These are phyloP conservation scores for Dysphania ambrosioides DNA, from an alignment of 148 eudicot genomes.

Conservation along the genomic window DNA sequence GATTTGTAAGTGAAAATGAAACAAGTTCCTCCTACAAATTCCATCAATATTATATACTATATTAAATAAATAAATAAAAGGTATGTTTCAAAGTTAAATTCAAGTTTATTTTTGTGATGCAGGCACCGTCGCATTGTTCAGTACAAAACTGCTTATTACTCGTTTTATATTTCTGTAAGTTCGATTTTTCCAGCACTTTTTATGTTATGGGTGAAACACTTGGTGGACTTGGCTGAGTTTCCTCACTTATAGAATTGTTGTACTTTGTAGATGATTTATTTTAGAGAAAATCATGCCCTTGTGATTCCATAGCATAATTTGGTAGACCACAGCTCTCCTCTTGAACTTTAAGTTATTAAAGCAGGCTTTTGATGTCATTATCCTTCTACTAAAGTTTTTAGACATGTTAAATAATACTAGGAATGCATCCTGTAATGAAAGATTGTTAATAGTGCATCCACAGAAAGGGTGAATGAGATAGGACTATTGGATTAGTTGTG, in stretches of 20 bases:
- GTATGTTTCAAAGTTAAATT: background rate
- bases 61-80: background rate
- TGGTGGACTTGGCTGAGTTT: background rate
- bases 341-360: background rate
- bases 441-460: too few relatives aligned
- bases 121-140: slow-evolving; percentile 89
- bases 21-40: background rate
- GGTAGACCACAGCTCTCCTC: background rate
- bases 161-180: slow-evolving; percentile 89
- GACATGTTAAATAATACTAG: background rate
- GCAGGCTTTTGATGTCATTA: background rate
- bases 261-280: too few relatives aligned
- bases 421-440: background rate
- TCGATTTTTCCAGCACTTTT: background rate
- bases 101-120: slow-evolving; percentile 25
- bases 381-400: background rate
- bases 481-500: too few relatives aligned
- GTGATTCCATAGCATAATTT: background rate
- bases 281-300: too few relatives aligned
- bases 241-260: too few relatives aligned
- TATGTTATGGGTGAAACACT: too few relatives aligned
- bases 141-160: slow-evolving; percentile 86
- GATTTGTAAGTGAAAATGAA: slow-evolving; percentile 49
- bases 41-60: background rate
- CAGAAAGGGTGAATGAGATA: background rate